A percentile compares a stretch with the other conserved stretches of the same genome.
phyloP scores from a whole-genome alignment of 345 rosid species.

The Brassica rapa region DNA sequence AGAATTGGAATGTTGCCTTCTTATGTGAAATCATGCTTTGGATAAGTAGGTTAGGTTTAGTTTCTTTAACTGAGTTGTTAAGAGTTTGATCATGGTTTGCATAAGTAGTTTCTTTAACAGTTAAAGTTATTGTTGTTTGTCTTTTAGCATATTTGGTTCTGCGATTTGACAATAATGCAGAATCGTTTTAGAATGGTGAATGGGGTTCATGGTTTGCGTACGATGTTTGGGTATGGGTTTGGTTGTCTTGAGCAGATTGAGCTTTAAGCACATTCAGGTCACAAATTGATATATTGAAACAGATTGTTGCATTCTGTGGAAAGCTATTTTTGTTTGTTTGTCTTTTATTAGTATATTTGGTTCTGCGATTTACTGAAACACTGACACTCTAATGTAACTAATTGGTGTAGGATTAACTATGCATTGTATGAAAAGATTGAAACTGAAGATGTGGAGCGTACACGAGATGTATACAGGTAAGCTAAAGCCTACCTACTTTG shows the following conservation, averaged over 20 bases:
- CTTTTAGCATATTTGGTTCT: too few species aligned
- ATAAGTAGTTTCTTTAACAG: too few species aligned
- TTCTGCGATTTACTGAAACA: background rate
- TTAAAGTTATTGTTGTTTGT: too few species aligned
- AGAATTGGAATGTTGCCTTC: background rate
- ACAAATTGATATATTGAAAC: background rate
- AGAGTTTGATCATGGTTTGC: background rate
- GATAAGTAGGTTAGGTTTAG: background rate
- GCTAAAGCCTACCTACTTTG: background rate
- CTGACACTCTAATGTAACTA: background rate
- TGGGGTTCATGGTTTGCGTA: background rate
- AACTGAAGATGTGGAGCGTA: constrained; percentile 8
- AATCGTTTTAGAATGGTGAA: background rate
- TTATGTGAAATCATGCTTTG: background rate
- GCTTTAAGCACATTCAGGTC: background rate
- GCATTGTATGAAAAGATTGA: constrained; percentile 20
- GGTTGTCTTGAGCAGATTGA: background rate
- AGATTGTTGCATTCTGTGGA: background rate
- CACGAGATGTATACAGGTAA: constrained; percentile 9
- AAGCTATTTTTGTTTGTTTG: constrained; percentile 10
- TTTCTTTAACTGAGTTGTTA: background rate
- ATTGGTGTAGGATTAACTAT: constrained; percentile 18
- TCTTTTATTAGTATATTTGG: background rate
- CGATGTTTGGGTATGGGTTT: background rate
- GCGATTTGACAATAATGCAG: too few species aligned